Evolutionary conservation across 768 basidiomycete genomes (phyloP), one percentile per base, ranked within the genome.

Genomic region (Tulasnella sp.): DNA sequence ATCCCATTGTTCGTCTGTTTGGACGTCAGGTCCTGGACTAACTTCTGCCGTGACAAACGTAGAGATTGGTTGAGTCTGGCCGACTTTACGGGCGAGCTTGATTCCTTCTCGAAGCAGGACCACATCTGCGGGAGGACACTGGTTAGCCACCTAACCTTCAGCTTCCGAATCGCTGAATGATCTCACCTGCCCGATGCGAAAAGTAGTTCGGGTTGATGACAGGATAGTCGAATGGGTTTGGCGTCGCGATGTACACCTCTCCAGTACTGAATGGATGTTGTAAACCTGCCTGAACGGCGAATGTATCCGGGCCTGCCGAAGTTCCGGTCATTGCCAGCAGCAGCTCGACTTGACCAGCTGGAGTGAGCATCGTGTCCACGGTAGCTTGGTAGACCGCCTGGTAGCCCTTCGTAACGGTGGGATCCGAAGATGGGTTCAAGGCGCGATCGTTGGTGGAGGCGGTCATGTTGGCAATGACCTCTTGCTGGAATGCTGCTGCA

Each of bases 161-260:
- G 16, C 48, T 7, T 18, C 12, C 1, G 48, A 22, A 50, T 50
- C 7, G 16, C 75, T 16, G 31, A 37, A 37, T 6, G 4, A 46
- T 82, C 86, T 34, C 76, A 89, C 88, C 90, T 31, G 89, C 89
- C 8, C 87, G 85, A 83, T 92, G 89, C 8, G 89, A 86, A 77
- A 92, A 89, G 85, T 93, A 93, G 81, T 89, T 86, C 4, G 93
- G 93, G 85, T 94, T 91, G 83, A 94, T 91, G 9, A 88, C 84
- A 5, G 92, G 92, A 28, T 86, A 83, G 80, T 90, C 89, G 85
- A 93, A 94, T 0, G 90, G 86, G 78, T 90, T 88, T 24, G 88
- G 86, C 2, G 90, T 89, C 83, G 88, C 91, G 86, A 93, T 91
- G 80, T 89, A 89, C 37, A 93, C 83, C 8, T 87, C 88, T 31